phyloP scores from a whole-genome alignment of 129 eudicot genomes.

The Arctium minus region DNA sequence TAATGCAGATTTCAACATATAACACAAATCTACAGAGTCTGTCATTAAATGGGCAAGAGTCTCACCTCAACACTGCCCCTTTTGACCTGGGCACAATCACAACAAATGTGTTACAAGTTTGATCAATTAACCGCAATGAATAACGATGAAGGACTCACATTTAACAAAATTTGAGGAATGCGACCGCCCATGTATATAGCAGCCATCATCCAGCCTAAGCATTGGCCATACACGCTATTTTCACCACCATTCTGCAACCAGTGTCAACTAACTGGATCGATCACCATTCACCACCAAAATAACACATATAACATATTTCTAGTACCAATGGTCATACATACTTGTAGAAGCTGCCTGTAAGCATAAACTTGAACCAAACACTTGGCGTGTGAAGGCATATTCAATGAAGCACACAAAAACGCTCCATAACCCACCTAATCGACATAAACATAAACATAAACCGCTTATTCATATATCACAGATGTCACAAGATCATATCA shows the following conservation, averaged over 20 bases:
- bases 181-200: constrained; percentile 79
- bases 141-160: constrained; percentile 31
- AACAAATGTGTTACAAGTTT: no score
- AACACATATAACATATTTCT: neutral
- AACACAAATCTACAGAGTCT: neutral
- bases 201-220: constrained; percentile 79
- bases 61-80: constrained; percentile 71
- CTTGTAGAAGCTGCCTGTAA: no score
- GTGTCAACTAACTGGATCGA: neutral
- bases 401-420: no score
- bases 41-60: neutral
- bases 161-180: constrained; percentile 64
- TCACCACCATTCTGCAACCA: constrained; percentile 28
- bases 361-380: no score
- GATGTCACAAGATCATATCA: no score
- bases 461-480: no score
- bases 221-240: constrained; percentile 45
- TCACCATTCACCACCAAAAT: neutral
- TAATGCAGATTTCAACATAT: neutral
- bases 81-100: constrained; percentile 49
- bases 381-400: no score
- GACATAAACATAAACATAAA: no score
- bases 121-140: neutral
- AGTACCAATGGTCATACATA: neutral
- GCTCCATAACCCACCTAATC: no score